Base-by-base conservation (phyloP, 768 basidiomycete genomes). In the Floccularia luteovirens region DNA sequence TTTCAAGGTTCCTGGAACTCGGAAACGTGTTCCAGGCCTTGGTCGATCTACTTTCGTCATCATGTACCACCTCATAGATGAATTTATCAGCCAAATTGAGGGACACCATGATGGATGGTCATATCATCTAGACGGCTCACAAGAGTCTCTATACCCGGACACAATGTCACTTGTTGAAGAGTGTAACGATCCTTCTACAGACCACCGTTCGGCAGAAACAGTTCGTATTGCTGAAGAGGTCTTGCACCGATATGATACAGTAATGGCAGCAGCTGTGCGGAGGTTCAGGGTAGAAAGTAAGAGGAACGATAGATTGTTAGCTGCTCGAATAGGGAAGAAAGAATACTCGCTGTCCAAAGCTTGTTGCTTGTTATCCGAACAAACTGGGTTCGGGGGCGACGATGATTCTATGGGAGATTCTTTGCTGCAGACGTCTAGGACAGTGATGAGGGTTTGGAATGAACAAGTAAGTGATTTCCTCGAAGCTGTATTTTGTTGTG, bases 161-260 rank as follows among this genome's bases (percentile, higher is more conserved):
- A 65, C 68, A 7, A 63, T 70, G 61, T 59, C 66, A 2, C 61
- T 70, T 6, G 62, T 63, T 12, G 69, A 72, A 46, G 70, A 72
- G 50, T 59, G 63, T 27, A 66, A 67, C 24, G 66, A 69, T 36
- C 48, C 61, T 7, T 57, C 58, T 1, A 64, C 67, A 0, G 67
- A 72, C 38, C 53, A 41, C 2, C 67, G 70, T 24, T 66, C 64
- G 31, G 63, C 60, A 6, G 45, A 51, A 20, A 65, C 67, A 10
- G 57, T 66, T 12, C 48, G 45, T 5, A 38, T 48, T 2, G 70
- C 66, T 14, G 68, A 70, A 41, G 45, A 53, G 5, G 45, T 57
- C 16, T 46, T 72, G 17, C 41, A 43, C 19, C 54, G 51, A 17
- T 64, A 65, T 39, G 70, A 72, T 43, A 47, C 42, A 5, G 53